phyloP scores from a whole-genome alignment of 108 stramenopile genomes.

The Aurantiochytrium sp. region DNA sequence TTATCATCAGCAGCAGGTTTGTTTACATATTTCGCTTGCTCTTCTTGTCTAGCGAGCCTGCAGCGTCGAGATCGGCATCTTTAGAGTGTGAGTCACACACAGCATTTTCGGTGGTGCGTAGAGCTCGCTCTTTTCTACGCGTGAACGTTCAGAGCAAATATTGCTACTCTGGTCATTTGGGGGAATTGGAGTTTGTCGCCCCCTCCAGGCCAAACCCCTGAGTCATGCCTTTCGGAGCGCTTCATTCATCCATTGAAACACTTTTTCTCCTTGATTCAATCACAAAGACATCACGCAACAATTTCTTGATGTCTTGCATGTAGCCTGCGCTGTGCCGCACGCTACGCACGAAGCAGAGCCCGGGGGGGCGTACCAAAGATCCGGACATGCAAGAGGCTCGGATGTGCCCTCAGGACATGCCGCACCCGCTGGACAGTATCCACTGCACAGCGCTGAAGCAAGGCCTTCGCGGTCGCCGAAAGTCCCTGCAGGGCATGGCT shows the following conservation, averaged over 20 bases:
- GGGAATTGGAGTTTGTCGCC: too few species aligned
- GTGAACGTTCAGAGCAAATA: too few species aligned
- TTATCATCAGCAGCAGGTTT: too few species aligned
- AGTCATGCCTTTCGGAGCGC: not conserved
- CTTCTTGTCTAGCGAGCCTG: too few species aligned
- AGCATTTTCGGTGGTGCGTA: too few species aligned
- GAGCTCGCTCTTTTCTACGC: too few species aligned
- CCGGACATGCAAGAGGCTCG: slow-evolving; percentile 25
- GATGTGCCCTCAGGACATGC: slow-evolving; percentile 29
- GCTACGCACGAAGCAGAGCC: slow-evolving; percentile 24
- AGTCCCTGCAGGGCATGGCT: slow-evolving; percentile 26
- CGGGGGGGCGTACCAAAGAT: slow-evolving; percentile 27
- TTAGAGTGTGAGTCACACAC: too few species aligned
- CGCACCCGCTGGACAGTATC: slow-evolving; percentile 27
- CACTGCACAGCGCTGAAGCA: slow-evolving; percentile 6
- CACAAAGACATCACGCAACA: not conserved
- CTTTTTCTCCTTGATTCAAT: not conserved
- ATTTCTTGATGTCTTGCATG: not conserved
- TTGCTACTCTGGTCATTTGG: too few species aligned
- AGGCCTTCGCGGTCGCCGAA: slow-evolving; percentile 23
- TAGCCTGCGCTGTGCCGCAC: slow-evolving; percentile 6
- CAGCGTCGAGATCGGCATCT: too few species aligned
- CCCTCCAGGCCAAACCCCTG: too few species aligned
- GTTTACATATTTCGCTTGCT: too few species aligned
- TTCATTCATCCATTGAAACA: not conserved